Base-by-base conservation (phyloP, 1,284 basidiomycete genomes). In the Ustilago sp. region DNA sequence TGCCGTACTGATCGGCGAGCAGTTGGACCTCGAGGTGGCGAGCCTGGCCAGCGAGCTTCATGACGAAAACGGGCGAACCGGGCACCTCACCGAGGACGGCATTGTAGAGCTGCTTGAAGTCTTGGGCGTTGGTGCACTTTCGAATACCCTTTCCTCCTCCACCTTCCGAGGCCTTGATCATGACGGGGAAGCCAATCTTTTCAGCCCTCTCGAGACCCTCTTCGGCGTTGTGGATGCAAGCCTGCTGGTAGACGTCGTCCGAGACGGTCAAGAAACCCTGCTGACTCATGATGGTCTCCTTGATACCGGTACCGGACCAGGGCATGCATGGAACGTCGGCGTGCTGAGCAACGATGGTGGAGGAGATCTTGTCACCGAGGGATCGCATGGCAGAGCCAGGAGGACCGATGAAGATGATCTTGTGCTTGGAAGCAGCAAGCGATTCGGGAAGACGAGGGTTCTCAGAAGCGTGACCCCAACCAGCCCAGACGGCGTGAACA, bases 151-250 rank as follows among this genome's bases (percentile, higher is more conserved):
- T 99, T 73, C 97, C 97, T 87, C 97, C 97, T 82, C 97, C 97
- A 83, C 97, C 97, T 87, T 99, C 97, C 79, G 93, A 94, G 9
- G 97, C 97, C 89, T 99, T 99, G 89, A 99, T 99, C 97, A 99
- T 99, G 82, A 99, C 91, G 0, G 97, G 97, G 89, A 90, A 99
- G 32, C 96, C 96, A 69, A 99, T 98, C 85, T 91, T 88, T 87
- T 94, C 91, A 0, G 96, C 93, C 83, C 90, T 91, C 74, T 89
- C 88, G 71, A 99, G 87, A 60, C 97, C 97, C 79, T 98, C 92
- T 85, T 96, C 94, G 59, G 96, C 94, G 56, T 88, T 91, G 74
- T 92, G 92, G 15, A 99, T 93, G 83, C 97, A 99, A 15, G 97
- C 97, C 71, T 91, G 89, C 75, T 90, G 88, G 88, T 99, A 99